Evolutionary conservation across 139 green algal genomes (phyloP).

Genomic region (Klebsormidium nitens): DNA sequence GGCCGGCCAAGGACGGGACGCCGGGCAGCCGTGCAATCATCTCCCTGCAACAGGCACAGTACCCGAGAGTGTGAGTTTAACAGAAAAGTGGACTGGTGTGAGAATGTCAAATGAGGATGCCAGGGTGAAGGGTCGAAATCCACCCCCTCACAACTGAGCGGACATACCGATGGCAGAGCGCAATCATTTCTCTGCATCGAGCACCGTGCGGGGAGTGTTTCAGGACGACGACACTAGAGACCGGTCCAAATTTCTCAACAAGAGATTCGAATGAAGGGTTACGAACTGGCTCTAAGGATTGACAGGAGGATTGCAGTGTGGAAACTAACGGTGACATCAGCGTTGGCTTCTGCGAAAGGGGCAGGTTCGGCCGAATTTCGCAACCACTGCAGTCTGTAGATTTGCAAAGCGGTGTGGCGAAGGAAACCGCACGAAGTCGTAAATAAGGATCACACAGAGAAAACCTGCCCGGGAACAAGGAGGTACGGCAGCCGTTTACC

Average conservation of each 20-base stretch:
- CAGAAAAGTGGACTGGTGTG: neutral
- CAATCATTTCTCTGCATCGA: neutral
- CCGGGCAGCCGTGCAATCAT: constrained; percentile 3
- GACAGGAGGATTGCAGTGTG: no score
- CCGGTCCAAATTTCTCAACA: no score
- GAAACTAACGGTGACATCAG: no score
- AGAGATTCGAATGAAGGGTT: no score
- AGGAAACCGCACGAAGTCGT: neutral
- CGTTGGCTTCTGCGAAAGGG: no score
- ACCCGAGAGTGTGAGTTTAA: neutral
- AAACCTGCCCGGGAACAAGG: neutral
- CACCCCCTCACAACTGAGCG: neutral
- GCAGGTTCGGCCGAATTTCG: no score
- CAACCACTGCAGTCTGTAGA: neutral
- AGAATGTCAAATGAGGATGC: neutral
- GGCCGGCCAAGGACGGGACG: neutral
- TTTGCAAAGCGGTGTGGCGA: neutral
- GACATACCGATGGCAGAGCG: neutral
- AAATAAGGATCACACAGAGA: neutral
- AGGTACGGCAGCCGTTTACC: neutral
- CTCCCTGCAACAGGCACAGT: constrained; percentile 1
- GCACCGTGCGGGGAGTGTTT: neutral
- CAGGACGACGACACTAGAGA: no score
- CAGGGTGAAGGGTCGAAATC: no score
- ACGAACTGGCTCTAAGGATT: no score